Evolutionary conservation across 1,284 basidiomycete genomes (phyloP), one percentile per base, ranked within the genome.

Genomic region (Vanrija sp.): DNA sequence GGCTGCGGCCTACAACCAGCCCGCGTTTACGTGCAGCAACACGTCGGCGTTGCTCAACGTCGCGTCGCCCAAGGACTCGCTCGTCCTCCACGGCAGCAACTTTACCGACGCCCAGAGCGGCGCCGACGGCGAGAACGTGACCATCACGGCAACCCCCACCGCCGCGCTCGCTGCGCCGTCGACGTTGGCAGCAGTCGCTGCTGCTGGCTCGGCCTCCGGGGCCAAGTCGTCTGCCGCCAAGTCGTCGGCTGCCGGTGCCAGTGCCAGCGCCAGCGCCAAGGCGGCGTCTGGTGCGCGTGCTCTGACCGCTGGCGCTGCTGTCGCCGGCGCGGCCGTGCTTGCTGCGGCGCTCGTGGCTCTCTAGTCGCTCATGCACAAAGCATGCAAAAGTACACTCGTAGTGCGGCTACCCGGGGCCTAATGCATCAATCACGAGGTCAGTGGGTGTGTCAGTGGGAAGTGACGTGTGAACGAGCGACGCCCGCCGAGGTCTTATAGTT

Each of bases 1-100:
- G 1, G 25, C 55, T 49, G 46, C 10, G 38, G 42, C 26, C 52
- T 34, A 19, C 25, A 9, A 15, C 46, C 14, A n/a, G n/a, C 40
- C 46, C 18, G 25, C 46, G 2, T 34, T 29, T 10, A 38, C 29
- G 25, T 60, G 58, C 42, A 49, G 38, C 44, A 53, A 50, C 40
- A 14, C 25, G 48, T 43, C 25, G 16, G 43, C 19, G 9, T 18
- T 45, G 34, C 21, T 50, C 38, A 34, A 38, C 14, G 21, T 55
- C 38, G 53, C 52, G n/a, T 10, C 16, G 23, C 10, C 46, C 29
- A 46, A 38, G 14, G 46, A 54, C 16, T 54, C 54, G 9, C 43
- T 55, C 40, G 42, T 43, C 8, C 42, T 43, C 23, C 42, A 43
- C 42, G 42, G 42, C 18, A 43, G 18, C 23, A 43, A 43, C 42